Evolutionary conservation across 805 yeast species (phyloP).

Genomic region (Metschnikowia proteae): DNA sequence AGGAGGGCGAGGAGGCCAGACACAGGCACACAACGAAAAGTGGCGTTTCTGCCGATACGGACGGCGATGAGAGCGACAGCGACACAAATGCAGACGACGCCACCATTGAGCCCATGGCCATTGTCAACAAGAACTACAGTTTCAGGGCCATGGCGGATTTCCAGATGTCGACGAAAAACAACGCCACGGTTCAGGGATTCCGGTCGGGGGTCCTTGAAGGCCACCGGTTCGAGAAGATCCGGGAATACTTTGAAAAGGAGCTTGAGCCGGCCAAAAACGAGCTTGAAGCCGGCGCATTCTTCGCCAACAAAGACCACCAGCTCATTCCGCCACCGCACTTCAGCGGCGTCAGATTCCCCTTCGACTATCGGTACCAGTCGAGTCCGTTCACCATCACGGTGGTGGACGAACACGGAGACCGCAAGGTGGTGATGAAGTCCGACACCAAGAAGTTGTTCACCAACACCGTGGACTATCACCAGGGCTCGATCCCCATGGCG

Average conservation of each 20-base stretch:
- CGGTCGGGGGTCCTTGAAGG: conserved; percentile 23
- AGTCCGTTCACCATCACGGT: conserved; percentile 54
- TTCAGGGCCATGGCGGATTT: conserved; percentile 88
- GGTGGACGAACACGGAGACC: conserved; percentile 57
- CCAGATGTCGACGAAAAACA: conserved; percentile 63
- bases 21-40: conserved; percentile 9
- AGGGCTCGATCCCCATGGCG: conserved; percentile 41
- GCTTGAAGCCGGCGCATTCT: conserved; percentile 21
- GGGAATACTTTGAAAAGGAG: conserved; percentile 22
- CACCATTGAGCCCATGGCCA: conserved; percentile 55
- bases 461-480: conserved; percentile 47
- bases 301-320: conserved; percentile 44
- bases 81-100: background rate
- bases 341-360: conserved; percentile 72
- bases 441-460: conserved; percentile 50
- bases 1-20: conserved; percentile 24
- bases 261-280: conserved; percentile 27
- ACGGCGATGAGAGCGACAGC: background rate
- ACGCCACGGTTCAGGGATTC: conserved; percentile 33
- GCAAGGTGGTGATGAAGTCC: conserved; percentile 44
- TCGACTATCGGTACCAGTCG: conserved; percentile 70
- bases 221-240: conserved; percentile 23
- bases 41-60: background rate
- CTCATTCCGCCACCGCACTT: conserved; percentile 86
- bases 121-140: conserved; percentile 63